Conservation (phyloP, 352 stramenopile species). For the Phytophthora tubulina region DNA sequence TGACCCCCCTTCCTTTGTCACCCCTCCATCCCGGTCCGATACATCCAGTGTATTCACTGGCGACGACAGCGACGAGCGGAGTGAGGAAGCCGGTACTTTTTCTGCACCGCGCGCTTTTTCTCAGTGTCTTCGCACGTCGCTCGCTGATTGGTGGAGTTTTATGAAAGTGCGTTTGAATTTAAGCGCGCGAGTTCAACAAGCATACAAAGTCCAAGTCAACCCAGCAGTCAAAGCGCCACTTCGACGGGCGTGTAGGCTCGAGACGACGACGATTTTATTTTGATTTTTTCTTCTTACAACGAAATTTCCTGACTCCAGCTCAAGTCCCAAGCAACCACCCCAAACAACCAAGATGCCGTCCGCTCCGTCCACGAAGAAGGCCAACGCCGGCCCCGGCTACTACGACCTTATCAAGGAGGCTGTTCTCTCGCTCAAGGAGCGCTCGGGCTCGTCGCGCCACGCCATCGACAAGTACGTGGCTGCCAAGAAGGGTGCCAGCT, state of each 20-base stretch:
- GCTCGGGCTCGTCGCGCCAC: slow-evolving; percentile 90
- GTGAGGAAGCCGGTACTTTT: slow-evolving; percentile 26
- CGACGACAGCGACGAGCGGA: slow-evolving; percentile 8
- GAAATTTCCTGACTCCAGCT: slow-evolving; percentile 48
- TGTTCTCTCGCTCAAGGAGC: slow-evolving; percentile 92
- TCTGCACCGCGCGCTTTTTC: slow-evolving; percentile 23
- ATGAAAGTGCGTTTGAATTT: slow-evolving; percentile 41
- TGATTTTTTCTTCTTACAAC: slow-evolving; percentile 39
- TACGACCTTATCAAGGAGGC: slow-evolving; percentile 95
- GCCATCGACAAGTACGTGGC: slow-evolving; percentile 96
- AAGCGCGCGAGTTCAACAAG: slow-evolving; percentile 11
- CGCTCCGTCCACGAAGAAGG: slow-evolving; percentile 68
- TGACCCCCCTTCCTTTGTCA: slow-evolving; percentile 54
- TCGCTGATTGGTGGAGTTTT: slow-evolving; percentile 53
- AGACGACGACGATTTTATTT: slow-evolving; percentile 33
- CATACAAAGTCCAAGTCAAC: slow-evolving; percentile 36
- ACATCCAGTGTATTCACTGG: slow-evolving; percentile 38
- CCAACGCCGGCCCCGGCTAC: slow-evolving; percentile 76
- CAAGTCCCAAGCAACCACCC: slow-evolving; percentile 28
- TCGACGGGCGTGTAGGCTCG: slow-evolving; percentile 32
- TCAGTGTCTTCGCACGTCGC: slow-evolving; percentile 44
- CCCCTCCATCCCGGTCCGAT: slow-evolving; percentile 36
- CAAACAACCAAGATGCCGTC: slow-evolving; percentile 50
- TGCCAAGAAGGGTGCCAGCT: slow-evolving; percentile 82
- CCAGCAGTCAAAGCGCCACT: slow-evolving; percentile 7